Evolutionary conservation across 1,139 yeast genomes (phyloP).

Genomic region (Geotrichum histeridarum): DNA sequence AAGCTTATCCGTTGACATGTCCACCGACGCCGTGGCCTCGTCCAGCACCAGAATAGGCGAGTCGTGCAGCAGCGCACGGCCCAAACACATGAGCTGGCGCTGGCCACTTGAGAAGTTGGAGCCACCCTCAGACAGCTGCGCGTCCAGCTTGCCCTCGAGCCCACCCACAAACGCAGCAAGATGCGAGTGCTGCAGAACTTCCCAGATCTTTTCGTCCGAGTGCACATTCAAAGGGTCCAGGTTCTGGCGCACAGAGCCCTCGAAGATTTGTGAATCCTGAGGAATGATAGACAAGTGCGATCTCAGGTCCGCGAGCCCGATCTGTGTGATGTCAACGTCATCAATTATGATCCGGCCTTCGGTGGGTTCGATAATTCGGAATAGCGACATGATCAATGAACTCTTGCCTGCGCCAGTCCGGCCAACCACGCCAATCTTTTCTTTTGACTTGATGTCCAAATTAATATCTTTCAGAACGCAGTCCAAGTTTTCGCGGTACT

Average conservation of each 20-base stretch:
- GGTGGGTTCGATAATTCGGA: conserved; percentile 64
- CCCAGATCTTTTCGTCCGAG: conserved; percentile 52
- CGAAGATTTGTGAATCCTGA: conserved; percentile 69
- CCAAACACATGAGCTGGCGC: conserved; percentile 67
- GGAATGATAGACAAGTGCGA: conserved; percentile 64
- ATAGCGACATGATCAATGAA: conserved; percentile 64
- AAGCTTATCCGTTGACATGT: conserved; percentile 68
- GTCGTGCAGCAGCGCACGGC: conserved; percentile 61
- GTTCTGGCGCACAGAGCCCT: conserved; percentile 60
- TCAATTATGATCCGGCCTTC: conserved; percentile 55
- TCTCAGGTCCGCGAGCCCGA: conserved; percentile 56
- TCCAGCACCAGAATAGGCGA: conserved; percentile 65
- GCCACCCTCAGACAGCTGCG: conserved; percentile 61
- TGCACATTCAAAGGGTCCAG: conserved; percentile 57
- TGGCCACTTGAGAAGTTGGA: conserved; percentile 73
- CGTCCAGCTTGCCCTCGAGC: conserved; percentile 34
- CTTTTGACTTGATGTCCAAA: conserved; percentile 51
- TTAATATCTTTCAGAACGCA: conserved; percentile 54
- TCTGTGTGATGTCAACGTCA: conserved; percentile 50
- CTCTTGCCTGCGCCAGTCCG: conserved; percentile 86
- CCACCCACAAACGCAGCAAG: conserved; percentile 65
- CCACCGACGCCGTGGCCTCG: conserved; percentile 86
- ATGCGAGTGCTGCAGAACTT: conserved; percentile 77
- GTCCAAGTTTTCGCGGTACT: conserved; percentile 51
- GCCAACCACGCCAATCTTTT: conserved; percentile 77